Conservation (phyloP, 768 basidiomycete genomes). For the Hericium coralloides region DNA sequence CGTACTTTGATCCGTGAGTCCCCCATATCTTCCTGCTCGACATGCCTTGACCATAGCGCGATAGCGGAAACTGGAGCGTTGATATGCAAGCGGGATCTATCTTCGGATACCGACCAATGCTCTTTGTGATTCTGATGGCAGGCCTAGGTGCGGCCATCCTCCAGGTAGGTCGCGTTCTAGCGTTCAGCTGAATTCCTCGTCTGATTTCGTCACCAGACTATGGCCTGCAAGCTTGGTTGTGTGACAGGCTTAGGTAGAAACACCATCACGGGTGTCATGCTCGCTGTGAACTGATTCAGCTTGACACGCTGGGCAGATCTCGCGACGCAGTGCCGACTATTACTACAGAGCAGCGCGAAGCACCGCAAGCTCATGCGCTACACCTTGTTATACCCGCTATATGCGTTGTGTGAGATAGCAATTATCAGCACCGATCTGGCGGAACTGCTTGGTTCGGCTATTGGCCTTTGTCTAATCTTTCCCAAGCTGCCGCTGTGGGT, state of each 20-base stretch:
- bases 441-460: conserved; percentile 53
- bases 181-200: neutral
- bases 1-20: conserved; percentile 81
- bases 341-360: conserved; percentile 34
- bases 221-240: conserved; percentile 74
- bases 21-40: neutral
- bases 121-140: conserved; percentile 73
- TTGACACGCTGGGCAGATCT: conserved; percentile 24
- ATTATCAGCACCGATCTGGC: conserved; percentile 52
- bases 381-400: conserved; percentile 37
- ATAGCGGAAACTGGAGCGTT: conserved; percentile 76
- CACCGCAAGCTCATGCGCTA: conserved; percentile 30
- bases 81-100: conserved; percentile 81
- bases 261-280: neutral
- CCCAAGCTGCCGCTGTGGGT: conserved; percentile 40
- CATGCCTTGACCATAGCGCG: neutral
- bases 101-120: conserved; percentile 75
- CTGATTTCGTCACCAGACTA: conserved; percentile 34
- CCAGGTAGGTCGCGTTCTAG: conserved; percentile 40
- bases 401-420: conserved; percentile 36
- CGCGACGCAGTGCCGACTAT: conserved; percentile 38
- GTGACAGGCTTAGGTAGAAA: conserved; percentile 69
- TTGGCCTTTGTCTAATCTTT: conserved; percentile 45
- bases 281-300: neutral
- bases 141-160: conserved; percentile 78